Percentiles rank a stretch among this genome's conserved stretches.
phyloP scores from a whole-genome alignment of 768 basidiomycete species.

The Boletellus ananas region DNA sequence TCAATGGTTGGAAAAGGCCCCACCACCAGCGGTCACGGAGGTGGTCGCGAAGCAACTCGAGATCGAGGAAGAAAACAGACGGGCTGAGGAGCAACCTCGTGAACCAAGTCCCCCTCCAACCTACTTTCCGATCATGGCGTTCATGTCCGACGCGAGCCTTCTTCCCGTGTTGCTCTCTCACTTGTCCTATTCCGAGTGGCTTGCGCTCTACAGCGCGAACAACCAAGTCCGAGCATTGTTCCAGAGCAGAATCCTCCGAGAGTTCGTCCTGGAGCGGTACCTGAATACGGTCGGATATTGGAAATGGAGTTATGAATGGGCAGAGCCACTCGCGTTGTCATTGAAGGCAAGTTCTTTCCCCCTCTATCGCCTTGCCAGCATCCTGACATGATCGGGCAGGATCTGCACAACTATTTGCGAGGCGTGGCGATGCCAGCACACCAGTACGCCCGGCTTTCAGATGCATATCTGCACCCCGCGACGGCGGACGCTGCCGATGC shows the following conservation, averaged over 20 bases:
- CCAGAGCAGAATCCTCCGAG: constrained; percentile 49
- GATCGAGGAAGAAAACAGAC: constrained; percentile 12
- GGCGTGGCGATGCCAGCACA: constrained; percentile 75
- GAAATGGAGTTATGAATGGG: constrained; percentile 53
- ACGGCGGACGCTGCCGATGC: constrained; percentile 36
- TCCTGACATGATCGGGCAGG: constrained; percentile 39
- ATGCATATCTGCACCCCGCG: constrained; percentile 51
- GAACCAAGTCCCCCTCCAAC: constrained; percentile 24
- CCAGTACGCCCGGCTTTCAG: constrained; percentile 62
- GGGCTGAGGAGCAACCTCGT: constrained; percentile 9
- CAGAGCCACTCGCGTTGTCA: constrained; percentile 61
- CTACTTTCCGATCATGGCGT: constrained; percentile 51
- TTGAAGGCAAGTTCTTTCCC: constrained; percentile 46
- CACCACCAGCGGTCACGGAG: constrained; percentile 35
- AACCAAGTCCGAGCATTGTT: constrained; percentile 52
- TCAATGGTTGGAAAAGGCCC: constrained; percentile 37
- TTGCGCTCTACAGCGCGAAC: constrained; percentile 53
- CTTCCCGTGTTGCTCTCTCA: constrained; percentile 54
- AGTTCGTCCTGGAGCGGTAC: constrained; percentile 66
- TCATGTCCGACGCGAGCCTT: constrained; percentile 51
- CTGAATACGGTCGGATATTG: constrained; percentile 69
- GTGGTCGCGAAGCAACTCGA: constrained; percentile 19
- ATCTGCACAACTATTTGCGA: constrained; percentile 75
- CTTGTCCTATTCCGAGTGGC: constrained; percentile 73
- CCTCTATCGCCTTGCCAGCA: neutral